Conservation (phyloP, 176 grass and related monocot genomes). For the Triticum dicoccoides region DNA sequence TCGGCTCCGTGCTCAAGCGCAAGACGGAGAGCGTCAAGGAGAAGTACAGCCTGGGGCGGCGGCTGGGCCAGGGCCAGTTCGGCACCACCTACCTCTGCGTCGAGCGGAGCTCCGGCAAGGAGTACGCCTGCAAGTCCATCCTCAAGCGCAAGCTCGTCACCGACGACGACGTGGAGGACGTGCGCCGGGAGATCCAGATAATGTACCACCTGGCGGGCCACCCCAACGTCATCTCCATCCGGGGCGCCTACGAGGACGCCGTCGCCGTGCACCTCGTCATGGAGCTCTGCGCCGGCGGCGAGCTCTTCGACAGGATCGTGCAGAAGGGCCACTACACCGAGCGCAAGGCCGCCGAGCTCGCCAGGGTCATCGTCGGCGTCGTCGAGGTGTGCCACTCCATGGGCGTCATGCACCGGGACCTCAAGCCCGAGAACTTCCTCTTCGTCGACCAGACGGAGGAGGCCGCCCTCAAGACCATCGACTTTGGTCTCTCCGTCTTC, state of each 20-base stretch:
- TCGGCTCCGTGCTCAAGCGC: conserved; percentile 73
- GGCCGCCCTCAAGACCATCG: conserved; percentile 68
- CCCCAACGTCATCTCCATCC: conserved; percentile 69
- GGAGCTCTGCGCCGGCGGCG: conserved; percentile 74
- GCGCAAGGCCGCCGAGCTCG: conserved; percentile 59
- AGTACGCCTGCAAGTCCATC: conserved; percentile 83
- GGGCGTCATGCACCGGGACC: conserved; percentile 78
- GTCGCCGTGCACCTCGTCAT: conserved; percentile 76
- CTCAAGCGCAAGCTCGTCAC: conserved; percentile 69
- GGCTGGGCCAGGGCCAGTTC: conserved; percentile 93
- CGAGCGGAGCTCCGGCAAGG: conserved; percentile 61
- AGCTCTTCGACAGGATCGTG: conserved; percentile 78
- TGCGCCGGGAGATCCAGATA: conserved; percentile 80
- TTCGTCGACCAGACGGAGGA: conserved; percentile 62
- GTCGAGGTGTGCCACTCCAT: conserved; percentile 76
- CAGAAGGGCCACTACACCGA: conserved; percentile 65
- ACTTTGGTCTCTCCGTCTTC: conserved; percentile 77
- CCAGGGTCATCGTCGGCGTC: conserved; percentile 69
- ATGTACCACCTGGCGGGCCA: conserved; percentile 71
- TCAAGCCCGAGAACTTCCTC: conserved; percentile 81
- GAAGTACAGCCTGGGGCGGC: conserved; percentile 76
- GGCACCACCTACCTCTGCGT: conserved; percentile 92
- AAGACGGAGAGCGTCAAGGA: conserved; percentile 84
- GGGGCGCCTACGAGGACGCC: conserved; percentile 68
- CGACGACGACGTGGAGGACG: conserved; percentile 82